Base-by-base conservation (phyloP, 2,329 filamentous ascomycete genomes). In the Fonsecaea monophora region DNA sequence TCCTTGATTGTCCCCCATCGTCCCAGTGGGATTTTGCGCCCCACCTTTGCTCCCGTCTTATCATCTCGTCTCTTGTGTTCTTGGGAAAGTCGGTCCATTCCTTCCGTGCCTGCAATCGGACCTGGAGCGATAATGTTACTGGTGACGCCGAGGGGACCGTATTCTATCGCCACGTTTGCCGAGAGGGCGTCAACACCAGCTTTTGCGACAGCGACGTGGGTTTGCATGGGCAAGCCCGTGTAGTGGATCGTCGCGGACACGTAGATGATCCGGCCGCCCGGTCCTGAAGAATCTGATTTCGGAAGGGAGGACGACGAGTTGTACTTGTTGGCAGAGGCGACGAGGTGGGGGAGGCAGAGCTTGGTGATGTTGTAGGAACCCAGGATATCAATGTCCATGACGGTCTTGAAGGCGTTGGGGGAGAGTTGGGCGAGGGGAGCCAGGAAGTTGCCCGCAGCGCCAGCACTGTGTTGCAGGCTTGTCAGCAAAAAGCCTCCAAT, bases 351-450 rank as follows among this genome's bases (percentile, higher is more conserved):
- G 38, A 97, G 82, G 0, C 92, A 95, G 3, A 94, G 93, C 81
- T 98, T 98, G 75, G 97, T 85, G 2, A 93, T 97, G 82, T 98
- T 96, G 82, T 91, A 99, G 15, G 92, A 96, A 37, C 95, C 95
- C 40, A 98, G 79, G 2, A 97, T 90, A 77, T 98, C 95, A 75
- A 99, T 99, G 68, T 98, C 95, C 74, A 98, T 94, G 71, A 99
- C 95, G 0, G 92, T 85, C 79, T 94, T 96, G 87, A 99, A 96
- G 3, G 92, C 95, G 76, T 98, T 98, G 66, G 91, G 81, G 48
- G 88, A 92, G 58, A 98, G 86, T 69, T 90, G 90, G 48, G 90
- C 86, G 67, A 98, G 90, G 4, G 94, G 91, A 0, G 92, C 90
- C 25, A 99, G 85, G 79, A 98, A 99, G 79, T 99, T 99, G 66